Evolutionary conservation across 805 yeast species (phyloP), one percentile per base, ranked within the genome.

Genomic region (Candida pseudofarinosa): DNA sequence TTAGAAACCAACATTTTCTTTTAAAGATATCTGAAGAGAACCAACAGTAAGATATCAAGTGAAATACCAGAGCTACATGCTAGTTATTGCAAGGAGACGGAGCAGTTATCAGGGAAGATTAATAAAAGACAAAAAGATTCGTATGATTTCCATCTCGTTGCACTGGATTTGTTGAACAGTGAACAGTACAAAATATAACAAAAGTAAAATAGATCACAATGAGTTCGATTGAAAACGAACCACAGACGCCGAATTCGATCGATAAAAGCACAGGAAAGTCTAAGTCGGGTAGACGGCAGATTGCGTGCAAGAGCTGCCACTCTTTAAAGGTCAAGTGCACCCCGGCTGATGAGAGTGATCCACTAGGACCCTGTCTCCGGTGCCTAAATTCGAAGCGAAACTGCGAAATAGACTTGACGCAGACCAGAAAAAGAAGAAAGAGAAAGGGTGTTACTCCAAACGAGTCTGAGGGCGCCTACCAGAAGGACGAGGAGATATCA

Each of bases 241-340:
- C 28, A 7, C 28, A 7, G 28, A 23, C 28, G 28, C 10, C 28
- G 10, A 23, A 6, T 6, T 23, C 28, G 28, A 7, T 10, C 10
- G 28, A 23, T 23, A 23, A 10, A 10, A 23, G 6, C 28, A 6
- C 10, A 10, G 28, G 28, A 23, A 23, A 23, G 28, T 23, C 28
- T 6, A 16, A 30, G 3, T 18, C 17, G 13, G 15, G 26, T 3
- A 55, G 80, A 42, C 53, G 81, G 38, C 62, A 82, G 0, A 80
- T 77, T 12, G 86, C 86, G 1, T 81, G 87, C 58, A 79, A 76
- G 49, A 69, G 79, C n/a, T 89, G 97, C 57, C 95, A 91, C 54
- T 60, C 85, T 0, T 71, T 88, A 39, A 89, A 89, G 56, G 96
- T 89, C 28, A 80, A 84, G 52, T 89, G 97, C 62, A 79, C 84